Base-by-base conservation (phyloP, 257 asterid species). In the Fraxinus excelsior region DNA sequence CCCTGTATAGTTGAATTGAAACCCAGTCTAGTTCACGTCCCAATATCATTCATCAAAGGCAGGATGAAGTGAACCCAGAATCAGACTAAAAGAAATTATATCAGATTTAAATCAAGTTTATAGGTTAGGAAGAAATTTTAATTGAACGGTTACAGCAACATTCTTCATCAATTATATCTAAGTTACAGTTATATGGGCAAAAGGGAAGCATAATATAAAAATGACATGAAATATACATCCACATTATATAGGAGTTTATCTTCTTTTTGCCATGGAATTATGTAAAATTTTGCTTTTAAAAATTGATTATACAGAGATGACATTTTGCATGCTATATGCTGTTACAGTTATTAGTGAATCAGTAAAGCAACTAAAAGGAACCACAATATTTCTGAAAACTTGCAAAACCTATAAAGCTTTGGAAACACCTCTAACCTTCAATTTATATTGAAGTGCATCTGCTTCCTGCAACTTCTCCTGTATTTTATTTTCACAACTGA, bases 381-480 rank as follows among this genome's bases (percentile, higher is more conserved):
- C 12, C 44, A 10, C 6, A 78, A 58, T 7, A 69, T 29, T 51
- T 32, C 69, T 31, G 13, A 40, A 53, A 11, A 32, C 49, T 29
- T 7, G 65, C 44, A 49, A 23, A 14, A 56, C 19, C 21, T 7
- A 16, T 13, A 65, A 8, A 70, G 73, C 28, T 46, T 32, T 70
- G 49, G 80, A 77, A 74, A 78, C 67, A 29, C 72, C 74, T 67
- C 93, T 83, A 84, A 92, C 99, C 99, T 89, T 83, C 79, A 95
- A 86, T 88, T 87, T 95, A 83, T 67, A 84, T 81, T 80, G 85
- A 67, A 95, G 90, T 80, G 82, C n/a, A 40, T 89, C 88, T 51
- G 94, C 93, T 81, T 93, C 99, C 78, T 85, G 88, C 78, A 86
- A 67, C 85, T 85, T 90, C 84, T 88, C 98, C 89, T 77, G 90